Base-by-base conservation (phyloP, 2,329 filamentous ascomycete species). In the Tolypocladium ovalisporum region DNA sequence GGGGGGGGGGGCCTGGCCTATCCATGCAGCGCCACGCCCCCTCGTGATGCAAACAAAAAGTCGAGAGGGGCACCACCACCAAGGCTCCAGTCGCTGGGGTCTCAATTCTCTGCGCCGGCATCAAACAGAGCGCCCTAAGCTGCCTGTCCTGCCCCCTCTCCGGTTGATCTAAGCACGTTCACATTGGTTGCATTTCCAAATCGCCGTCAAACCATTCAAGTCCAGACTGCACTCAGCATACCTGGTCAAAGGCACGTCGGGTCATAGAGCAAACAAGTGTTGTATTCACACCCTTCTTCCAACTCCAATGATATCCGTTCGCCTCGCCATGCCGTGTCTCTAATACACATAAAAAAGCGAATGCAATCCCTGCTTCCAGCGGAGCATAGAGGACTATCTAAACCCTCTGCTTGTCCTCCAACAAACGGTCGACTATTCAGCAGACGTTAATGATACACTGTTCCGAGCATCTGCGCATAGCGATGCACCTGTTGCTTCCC, bases 371-470 rank as follows among this genome's bases (percentile, higher is more conserved):
- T 56, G 54, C 57, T 39, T 42, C 57, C 56, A 54, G 63, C 63
- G 61, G 64, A 66, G 67, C 68, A 70, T 67, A 72, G 73, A 76
- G 73, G 75, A 74, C 69, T 79, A 78, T 76, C 76, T 79, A 79
- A 79, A 66, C 73, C 75, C 74, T 73, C 73, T 72, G 61, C 62
- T 70, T 72, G 68, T 67, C 68, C 70, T 72, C 65, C 65, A 71
- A 66, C 62, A 62, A 65, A 64, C 60, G 55, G 56, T 60, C 58
- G 54, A 62, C 58, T 61, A 61, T 60, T 54, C 62, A 59, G 58
- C 58, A 63, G 60, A 59, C 59, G 57, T 59, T 59, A 64, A 60
- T 59, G 59, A 60, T 60, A 61, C 57, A 58, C 55, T 13, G 17
- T 9, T 37, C 8, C 19, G 32, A 37, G 42, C 42, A 54, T 34